Evolutionary conservation across 2,329 filamentous ascomycete genomes (phyloP), one percentile per base, ranked within the genome.

Genomic region (Dendrostoma leiphaemia): DNA sequence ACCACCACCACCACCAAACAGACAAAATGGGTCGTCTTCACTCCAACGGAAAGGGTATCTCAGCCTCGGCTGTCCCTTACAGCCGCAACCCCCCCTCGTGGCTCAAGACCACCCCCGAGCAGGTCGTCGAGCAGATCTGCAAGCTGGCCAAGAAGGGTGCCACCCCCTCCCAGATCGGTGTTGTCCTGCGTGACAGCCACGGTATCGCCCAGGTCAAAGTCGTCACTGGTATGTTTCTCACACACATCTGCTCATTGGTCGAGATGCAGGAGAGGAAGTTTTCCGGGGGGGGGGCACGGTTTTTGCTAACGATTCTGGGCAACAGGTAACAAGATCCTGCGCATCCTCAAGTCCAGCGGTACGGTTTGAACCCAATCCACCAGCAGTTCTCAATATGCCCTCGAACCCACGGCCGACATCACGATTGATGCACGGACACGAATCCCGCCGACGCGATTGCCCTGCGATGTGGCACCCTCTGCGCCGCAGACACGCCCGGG

Each of bases 1-100:
- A 28, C 29, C 13, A 32, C 17, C 38, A 41, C 31, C 19, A 59
- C 61, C 68, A 67, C 71, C 68, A 69, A 70, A 67, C 72, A 72
- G 75, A 70, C 77, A 89, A 78, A 66, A 96, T 96, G 91, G 91
- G 92, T 88, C 88, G 93, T 84, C 88, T 97, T 88, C 95, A 99
- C 88, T 90, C 84, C 85, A 96, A 97, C 73, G 93, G 94, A 83
- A 97, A 97, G 90, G 95, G 94, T 79, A 99, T 99, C 81, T 91
- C 91, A 66, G 80, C 90, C 80, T 96, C 91, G 62, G 91, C 94
- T 71, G 81, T 97, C 79, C 94, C 95, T 73, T 99, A 97, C 88
- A 96, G 91, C 67, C 93, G 94, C 81, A 86, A 84, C 69, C 76
- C 91, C 63, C 93, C 94, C 60, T 84, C 92, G 67, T 99, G 94